phyloP scores from a whole-genome alignment of 371 early-diverging fungal species.

The Mucor velutinosus region DNA sequence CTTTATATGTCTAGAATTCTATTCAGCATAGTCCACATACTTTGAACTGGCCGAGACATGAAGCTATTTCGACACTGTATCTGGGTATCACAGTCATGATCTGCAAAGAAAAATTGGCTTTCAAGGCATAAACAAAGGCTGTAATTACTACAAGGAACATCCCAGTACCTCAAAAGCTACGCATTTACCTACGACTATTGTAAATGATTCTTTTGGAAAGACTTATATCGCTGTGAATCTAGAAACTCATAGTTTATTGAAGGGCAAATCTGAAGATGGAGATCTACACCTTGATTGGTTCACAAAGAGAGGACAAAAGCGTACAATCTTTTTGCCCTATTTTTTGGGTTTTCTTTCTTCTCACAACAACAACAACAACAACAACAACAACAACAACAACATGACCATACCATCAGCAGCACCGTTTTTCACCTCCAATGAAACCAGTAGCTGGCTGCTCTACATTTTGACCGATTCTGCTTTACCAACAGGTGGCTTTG shows the following conservation, averaged over 20 bases:
- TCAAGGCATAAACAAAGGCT: no score
- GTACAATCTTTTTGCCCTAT: background rate
- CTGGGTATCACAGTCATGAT: no score
- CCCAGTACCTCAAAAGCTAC: no score
- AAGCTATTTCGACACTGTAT: no score
- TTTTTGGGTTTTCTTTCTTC: background rate
- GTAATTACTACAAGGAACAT: no score
- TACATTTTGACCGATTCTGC: constrained; percentile 89
- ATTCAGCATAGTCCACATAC: no score
- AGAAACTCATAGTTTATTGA: background rate
- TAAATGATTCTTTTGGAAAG: no score
- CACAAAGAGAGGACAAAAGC: background rate
- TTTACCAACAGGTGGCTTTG: constrained; percentile 89
- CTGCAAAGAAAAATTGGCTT: no score
- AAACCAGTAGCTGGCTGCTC: constrained; percentile 70
- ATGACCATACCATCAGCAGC: background rate
- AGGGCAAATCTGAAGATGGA: background rate
- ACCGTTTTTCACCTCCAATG: constrained; percentile 38
- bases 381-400: background rate
- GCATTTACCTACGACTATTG: no score
- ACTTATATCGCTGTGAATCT: no score
- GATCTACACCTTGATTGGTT: background rate
- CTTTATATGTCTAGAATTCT: no score
- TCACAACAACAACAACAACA: background rate
- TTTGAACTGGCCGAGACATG: no score